Evolutionary conservation across 164 flowering plant genomes (phyloP).

Genomic region (Platanus orientalis): DNA sequence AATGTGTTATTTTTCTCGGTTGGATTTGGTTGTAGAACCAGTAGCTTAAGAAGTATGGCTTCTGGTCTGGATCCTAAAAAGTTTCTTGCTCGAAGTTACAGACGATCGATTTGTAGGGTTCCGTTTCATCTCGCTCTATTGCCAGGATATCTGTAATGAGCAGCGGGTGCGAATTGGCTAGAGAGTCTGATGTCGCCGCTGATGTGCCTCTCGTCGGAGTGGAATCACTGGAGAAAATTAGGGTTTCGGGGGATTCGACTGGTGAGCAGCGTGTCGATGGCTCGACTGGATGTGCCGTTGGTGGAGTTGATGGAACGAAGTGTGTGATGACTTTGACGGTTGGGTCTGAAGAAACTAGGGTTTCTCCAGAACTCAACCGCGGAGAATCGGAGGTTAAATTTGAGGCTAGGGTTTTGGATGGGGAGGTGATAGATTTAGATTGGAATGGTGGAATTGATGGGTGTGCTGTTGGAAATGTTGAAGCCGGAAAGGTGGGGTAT

Average conservation of each 20-base stretch:
- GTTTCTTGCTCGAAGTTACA: too few species aligned
- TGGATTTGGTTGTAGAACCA: too few species aligned
- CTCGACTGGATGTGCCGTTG: too few species aligned
- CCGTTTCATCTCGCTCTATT: background rate
- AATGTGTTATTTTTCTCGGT: too few species aligned
- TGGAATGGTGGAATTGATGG: too few species aligned
- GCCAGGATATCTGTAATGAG: slow-evolving; percentile 9
- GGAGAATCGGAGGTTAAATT: too few species aligned
- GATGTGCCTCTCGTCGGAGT: background rate
- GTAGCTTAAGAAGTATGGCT: background rate
- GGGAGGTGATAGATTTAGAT: too few species aligned
- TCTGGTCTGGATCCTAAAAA: background rate
- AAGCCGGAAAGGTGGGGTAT: slow-evolving; percentile 7
- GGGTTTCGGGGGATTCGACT: slow-evolving; percentile 3
- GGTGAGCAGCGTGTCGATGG: background rate
- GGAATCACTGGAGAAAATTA: background rate
- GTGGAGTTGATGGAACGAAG: background rate
- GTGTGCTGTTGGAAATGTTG: too few species aligned
- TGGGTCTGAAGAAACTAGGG: slow-evolving; percentile 8
- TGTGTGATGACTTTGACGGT: background rate
- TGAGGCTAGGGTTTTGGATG: too few species aligned
- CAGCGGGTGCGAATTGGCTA: slow-evolving; percentile 5
- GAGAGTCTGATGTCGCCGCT: slow-evolving; percentile 3
- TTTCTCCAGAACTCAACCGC: too few species aligned
- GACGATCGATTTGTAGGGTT: slow-evolving; percentile 4